A percentile compares a stretch with the other conserved stretches of the same genome.
Evolutionary conservation across 129 eudicot species (phyloP).

Genomic region (Helianthus annuus): DNA sequence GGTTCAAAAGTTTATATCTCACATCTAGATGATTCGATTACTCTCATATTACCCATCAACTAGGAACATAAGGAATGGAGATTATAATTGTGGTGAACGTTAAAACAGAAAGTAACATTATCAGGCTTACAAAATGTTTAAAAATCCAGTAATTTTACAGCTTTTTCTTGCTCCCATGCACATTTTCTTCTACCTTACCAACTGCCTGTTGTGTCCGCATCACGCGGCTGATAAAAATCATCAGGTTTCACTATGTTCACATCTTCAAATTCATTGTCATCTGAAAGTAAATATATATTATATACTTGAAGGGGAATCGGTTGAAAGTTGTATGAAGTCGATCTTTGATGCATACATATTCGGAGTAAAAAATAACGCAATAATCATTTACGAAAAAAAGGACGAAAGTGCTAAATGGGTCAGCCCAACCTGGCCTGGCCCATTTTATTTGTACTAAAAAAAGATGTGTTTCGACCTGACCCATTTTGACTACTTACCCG

Average conservation of each 20-base stretch:
- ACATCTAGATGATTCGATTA: neutral
- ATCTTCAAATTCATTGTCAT: conserved; percentile 82
- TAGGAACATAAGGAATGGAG: neutral
- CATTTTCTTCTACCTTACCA: conserved; percentile 40
- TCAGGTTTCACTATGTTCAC: conserved; percentile 73
- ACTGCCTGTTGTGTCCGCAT: conserved; percentile 60
- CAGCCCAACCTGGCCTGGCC: neutral
- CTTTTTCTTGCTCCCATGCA: conserved; percentile 14
- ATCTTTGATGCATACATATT: neutral
- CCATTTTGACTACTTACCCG: neutral
- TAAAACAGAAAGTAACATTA: conserved; percentile 17
- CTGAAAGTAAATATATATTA: conserved; percentile 51
- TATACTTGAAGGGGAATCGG: neutral
- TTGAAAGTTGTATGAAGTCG: neutral
- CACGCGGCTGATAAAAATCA: conserved; percentile 65
- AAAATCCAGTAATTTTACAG: conserved; percentile 14
- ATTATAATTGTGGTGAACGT: conserved; percentile 10
- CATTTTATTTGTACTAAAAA: neutral
- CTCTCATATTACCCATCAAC: neutral
- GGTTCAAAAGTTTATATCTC: neutral
- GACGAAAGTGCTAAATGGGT: neutral
- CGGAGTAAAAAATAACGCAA: neutral
- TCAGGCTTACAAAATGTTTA: conserved; percentile 12
- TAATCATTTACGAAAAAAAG: neutral
- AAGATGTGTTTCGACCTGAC: neutral